Conservation (phyloP, 345 rosid species). For the Euphorbia peplus region DNA sequence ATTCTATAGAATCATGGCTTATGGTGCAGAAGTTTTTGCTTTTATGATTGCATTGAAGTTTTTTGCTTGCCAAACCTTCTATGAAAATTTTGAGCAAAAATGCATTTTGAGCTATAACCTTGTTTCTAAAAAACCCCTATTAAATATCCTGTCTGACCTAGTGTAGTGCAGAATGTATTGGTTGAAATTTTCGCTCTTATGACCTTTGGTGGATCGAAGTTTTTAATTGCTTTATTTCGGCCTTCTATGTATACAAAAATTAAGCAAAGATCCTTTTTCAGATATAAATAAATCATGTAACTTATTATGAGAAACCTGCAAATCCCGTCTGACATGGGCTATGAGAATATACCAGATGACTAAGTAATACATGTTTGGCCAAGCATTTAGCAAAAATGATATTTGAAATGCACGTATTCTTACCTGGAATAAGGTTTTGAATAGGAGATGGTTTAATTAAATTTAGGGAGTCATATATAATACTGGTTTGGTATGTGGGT, state of each 20-base stretch:
- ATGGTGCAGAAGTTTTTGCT: neutral
- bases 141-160: neutral
- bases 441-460: neutral
- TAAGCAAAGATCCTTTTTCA: neutral
- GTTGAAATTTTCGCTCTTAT: too few species aligned
- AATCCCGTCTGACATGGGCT: neutral
- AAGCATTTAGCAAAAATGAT: neutral
- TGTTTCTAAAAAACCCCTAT: neutral
- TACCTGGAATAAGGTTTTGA: neutral
- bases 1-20: neutral
- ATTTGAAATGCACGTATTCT: neutral
- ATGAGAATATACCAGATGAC: neutral
- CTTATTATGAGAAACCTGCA: too few species aligned
- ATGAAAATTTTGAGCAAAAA: neutral
- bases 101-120: neutral
- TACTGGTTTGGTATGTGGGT: neutral
- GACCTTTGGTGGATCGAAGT: too few species aligned
- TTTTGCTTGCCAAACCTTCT: neutral
- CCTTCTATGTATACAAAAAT: neutral
- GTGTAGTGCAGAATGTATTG: too few species aligned
- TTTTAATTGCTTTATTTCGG: too few species aligned
- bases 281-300: neutral
- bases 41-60: neutral
- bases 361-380: neutral
- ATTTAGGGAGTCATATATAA: neutral